A percentile compares a stretch with the other conserved stretches of the same genome.
Conservation (phyloP, 176 grass and related monocot species). For the Aegilops umbellulata region DNA sequence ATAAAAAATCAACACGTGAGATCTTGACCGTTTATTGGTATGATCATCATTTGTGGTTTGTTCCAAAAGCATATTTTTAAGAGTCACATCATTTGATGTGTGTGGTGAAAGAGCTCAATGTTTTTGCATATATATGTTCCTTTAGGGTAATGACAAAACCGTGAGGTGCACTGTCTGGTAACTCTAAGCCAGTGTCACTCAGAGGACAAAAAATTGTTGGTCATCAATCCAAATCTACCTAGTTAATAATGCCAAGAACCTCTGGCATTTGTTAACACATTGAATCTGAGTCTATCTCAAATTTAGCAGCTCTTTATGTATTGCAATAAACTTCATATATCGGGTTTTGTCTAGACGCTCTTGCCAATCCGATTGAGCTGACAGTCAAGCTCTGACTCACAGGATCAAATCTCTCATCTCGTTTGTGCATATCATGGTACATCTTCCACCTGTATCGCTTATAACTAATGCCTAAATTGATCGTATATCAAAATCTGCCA, state of each 20-base stretch:
- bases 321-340: background rate
- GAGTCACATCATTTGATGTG: background rate
- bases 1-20: background rate
- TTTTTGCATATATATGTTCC: background rate
- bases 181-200: background rate
- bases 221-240: background rate
- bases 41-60: background rate
- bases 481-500: background rate
- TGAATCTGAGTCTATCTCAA: background rate
- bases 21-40: background rate
- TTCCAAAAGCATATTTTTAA: background rate
- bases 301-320: background rate
- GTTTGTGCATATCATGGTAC: background rate
- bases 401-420: background rate
- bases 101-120: background rate
- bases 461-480: background rate
- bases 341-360: fast-evolving
- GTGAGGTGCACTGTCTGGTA: background rate
- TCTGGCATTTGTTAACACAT: background rate
- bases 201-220: background rate
- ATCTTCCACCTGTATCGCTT: background rate
- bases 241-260: background rate
- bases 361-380: too few species aligned
- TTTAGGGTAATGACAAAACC: background rate
- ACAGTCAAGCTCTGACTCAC: background rate